Conservation (phyloP, 768 basidiomycete genomes). For the Lactifluus piperatus region DNA sequence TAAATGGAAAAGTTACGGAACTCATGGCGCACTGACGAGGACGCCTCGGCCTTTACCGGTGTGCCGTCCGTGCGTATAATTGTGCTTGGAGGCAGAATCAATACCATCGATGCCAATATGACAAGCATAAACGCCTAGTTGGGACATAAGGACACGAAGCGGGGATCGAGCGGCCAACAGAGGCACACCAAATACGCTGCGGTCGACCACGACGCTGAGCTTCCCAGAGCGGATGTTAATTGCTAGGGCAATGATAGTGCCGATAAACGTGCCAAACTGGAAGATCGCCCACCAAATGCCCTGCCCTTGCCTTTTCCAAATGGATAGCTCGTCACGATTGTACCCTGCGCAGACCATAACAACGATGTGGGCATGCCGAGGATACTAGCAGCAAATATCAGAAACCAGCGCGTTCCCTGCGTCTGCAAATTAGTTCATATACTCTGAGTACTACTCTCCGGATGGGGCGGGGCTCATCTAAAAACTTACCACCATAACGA, state of each 20-base stretch:
- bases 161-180: neutral
- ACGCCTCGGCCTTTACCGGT: constrained; percentile 30
- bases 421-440: constrained; percentile 27
- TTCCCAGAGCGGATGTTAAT: constrained; percentile 31
- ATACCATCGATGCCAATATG: constrained; percentile 32
- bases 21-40: constrained; percentile 27
- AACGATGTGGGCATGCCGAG: constrained; percentile 44
- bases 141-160: neutral
- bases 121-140: constrained; percentile 35
- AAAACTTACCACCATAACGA: constrained; percentile 35
- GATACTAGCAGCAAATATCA: constrained; percentile 40
- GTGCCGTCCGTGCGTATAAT: constrained; percentile 36
- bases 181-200: constrained; percentile 32
- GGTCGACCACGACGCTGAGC: constrained; percentile 31
- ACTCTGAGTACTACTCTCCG: neutral
- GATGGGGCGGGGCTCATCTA: neutral
- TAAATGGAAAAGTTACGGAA: constrained; percentile 29
- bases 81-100: constrained; percentile 31
- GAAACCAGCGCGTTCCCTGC: constrained; percentile 35
- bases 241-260: constrained; percentile 36
- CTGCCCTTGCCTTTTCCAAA: constrained; percentile 48
- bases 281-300: constrained; percentile 42
- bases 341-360: constrained; percentile 45
- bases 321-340: constrained; percentile 49
- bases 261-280: constrained; percentile 37